Evolutionary conservation across 495 filamentous ascomycete genomes (phyloP).

Genomic region (Saxophila tyrrhenica): DNA sequence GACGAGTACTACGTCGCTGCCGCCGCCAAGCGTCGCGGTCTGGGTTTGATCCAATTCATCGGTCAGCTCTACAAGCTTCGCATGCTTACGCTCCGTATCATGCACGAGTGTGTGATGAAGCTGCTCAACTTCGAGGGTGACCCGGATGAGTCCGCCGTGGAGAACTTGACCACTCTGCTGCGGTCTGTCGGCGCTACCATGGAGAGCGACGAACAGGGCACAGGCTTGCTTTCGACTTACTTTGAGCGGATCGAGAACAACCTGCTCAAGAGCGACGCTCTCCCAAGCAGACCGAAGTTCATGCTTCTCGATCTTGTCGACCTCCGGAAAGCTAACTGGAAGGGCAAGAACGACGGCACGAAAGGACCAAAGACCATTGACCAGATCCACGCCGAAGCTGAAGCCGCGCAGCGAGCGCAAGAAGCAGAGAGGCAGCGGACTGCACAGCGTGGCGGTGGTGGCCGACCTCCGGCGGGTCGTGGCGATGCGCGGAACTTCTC

Average conservation of each 20-base stretch:
- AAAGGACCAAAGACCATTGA: slow-evolving; percentile 96
- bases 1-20: slow-evolving; percentile 96
- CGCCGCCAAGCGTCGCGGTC: slow-evolving; percentile 89
- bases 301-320: slow-evolving; percentile 96
- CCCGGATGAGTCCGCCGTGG: slow-evolving; percentile 91
- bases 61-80: slow-evolving; percentile 96
- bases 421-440: slow-evolving; percentile 51
- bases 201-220: slow-evolving; percentile 61
- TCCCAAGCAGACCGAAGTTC: slow-evolving; percentile 81
- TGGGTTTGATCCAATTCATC: slow-evolving; percentile 98
- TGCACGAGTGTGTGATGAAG: slow-evolving; percentile 98
- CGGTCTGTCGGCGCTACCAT: slow-evolving; percentile 82
- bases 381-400: slow-evolving; percentile 77
- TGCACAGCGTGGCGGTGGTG: slow-evolving; percentile 49
- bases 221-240: slow-evolving; percentile 82
- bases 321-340: slow-evolving; percentile 62
- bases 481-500: slow-evolving; percentile 78
- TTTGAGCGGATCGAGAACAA: slow-evolving; percentile 65
- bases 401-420: slow-evolving; percentile 53
- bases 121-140: slow-evolving; percentile 87
- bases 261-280: slow-evolving; percentile 61
- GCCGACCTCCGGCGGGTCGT: slow-evolving; percentile 61
- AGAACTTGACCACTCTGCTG: slow-evolving; percentile 84
- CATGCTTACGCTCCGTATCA: slow-evolving; percentile 98
- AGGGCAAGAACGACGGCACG: slow-evolving; percentile 67